Percentiles rank a stretch among this genome's conserved stretches.
phyloP scores from a whole-genome alignment of 1,284 basidiomycete species.

The Cryptococcus wingfieldii region DNA sequence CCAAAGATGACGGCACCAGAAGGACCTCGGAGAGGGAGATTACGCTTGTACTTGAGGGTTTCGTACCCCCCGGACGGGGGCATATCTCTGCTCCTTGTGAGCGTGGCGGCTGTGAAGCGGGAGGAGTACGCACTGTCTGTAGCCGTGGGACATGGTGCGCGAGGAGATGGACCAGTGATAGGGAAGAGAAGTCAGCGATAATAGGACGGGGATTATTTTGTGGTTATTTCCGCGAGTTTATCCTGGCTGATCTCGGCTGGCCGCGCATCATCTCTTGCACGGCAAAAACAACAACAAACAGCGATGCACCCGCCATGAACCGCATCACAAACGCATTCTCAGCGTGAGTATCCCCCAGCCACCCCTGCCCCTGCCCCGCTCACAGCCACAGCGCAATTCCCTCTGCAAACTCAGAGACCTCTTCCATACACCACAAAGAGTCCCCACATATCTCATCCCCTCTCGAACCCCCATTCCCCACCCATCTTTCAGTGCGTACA shows the following conservation, averaged over 20 bases:
- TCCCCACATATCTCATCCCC: conserved; percentile 13
- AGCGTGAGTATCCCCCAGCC: conserved; percentile 8
- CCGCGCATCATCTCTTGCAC: neutral
- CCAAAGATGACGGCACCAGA: conserved; percentile 82
- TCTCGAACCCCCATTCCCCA: conserved; percentile 12
- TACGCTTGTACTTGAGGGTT: conserved; percentile 90
- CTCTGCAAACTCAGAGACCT: conserved; percentile 10
- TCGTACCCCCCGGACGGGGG: conserved; percentile 92
- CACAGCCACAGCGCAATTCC: conserved; percentile 13
- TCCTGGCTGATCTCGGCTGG: neutral
- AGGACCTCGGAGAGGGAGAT: conserved; percentile 87
- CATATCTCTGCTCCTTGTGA: conserved; percentile 68
- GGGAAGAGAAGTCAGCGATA: neutral
- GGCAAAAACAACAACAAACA: neutral
- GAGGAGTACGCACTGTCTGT: conserved; percentile 8
- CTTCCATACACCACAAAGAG: conserved; percentile 8
- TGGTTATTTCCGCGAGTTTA: neutral
- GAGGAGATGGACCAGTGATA: conserved; percentile 1
- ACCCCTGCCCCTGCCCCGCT: neutral
- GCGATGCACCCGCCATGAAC: conserved; percentile 12
- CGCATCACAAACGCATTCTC: conserved; percentile 23
- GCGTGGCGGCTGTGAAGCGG: neutral
- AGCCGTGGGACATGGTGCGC: conserved; percentile 14
- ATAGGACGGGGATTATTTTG: neutral
- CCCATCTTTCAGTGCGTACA: neutral